These are phyloP conservation scores for Myriosclerotinia scirpicola DNA, from an alignment of 2,329 filamentous ascomycete genomes.

Conservation along the genomic window DNA sequence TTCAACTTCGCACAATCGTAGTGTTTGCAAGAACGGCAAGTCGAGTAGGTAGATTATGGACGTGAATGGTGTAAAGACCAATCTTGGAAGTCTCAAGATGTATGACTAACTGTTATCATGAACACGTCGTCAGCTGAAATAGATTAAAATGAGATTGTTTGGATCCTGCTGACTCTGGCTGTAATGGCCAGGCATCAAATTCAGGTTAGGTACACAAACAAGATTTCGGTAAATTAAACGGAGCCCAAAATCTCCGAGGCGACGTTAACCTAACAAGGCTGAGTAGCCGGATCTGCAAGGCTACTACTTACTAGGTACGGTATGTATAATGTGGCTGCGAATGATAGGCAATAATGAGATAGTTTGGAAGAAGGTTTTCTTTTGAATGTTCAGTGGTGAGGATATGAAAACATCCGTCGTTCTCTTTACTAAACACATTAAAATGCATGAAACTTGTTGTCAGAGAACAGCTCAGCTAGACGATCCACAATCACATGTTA, in stretches of 20 bases:
- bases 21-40: conserved; percentile 1
- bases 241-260: neutral
- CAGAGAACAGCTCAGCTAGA: conserved; percentile 15
- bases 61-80: neutral
- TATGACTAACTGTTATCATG: conserved; percentile 16
- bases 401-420: conserved; percentile 6
- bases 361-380: neutral
- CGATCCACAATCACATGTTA: conserved; percentile 22
- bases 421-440: neutral
- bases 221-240: conserved; percentile 1
- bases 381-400: neutral
- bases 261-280: conserved; percentile 17
- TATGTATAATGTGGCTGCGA: neutral
- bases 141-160: conserved; percentile 8
- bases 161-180: conserved; percentile 13
- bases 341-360: neutral
- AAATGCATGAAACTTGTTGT: conserved; percentile 16
- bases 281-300: neutral
- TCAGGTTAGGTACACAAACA: neutral
- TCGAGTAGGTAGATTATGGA: neutral
- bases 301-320: neutral
- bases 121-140: conserved; percentile 22
- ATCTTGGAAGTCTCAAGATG: neutral
- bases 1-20: conserved; percentile 2
- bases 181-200: conserved; percentile 19